Evolutionary conservation across 495 filamentous ascomycete genomes (phyloP).

Genomic region (Xylaria acuta): DNA sequence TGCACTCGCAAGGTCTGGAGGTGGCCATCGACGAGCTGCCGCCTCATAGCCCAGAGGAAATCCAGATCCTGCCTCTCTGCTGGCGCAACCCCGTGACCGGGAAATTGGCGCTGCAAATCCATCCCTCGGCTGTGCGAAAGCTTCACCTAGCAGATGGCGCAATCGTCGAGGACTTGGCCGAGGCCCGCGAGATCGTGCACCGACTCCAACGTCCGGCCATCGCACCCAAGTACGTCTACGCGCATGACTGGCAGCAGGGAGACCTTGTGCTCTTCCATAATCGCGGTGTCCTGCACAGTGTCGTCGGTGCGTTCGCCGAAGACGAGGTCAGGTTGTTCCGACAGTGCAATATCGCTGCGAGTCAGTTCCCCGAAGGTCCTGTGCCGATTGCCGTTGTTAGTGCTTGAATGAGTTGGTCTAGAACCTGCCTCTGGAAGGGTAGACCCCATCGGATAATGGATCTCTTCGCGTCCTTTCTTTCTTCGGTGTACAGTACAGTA

Average conservation of each 20-base stretch:
- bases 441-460: background rate
- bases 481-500: no score
- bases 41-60: constrained; percentile 64
- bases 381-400: background rate
- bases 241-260: constrained; percentile 77
- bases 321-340: constrained; percentile 75
- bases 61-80: constrained; percentile 72
- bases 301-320: constrained; percentile 73
- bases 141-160: constrained; percentile 68
- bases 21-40: constrained; percentile 63
- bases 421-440: background rate
- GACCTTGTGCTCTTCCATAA: constrained; percentile 78
- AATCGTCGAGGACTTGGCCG: constrained; percentile 67
- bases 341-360: constrained; percentile 77
- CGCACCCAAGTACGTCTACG: constrained; percentile 68
- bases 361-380: constrained; percentile 58
- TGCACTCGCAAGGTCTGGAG: constrained; percentile 67
- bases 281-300: constrained; percentile 71
- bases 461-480: background rate
- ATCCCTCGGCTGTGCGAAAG: constrained; percentile 69
- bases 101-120: constrained; percentile 70
- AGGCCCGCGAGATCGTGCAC: constrained; percentile 71
- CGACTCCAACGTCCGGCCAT: constrained; percentile 74
- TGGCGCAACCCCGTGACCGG: constrained; percentile 76
- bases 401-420: background rate